phyloP scores from a whole-genome alignment of 768 basidiomycete species.

The Macrolepiota albuminosa region DNA sequence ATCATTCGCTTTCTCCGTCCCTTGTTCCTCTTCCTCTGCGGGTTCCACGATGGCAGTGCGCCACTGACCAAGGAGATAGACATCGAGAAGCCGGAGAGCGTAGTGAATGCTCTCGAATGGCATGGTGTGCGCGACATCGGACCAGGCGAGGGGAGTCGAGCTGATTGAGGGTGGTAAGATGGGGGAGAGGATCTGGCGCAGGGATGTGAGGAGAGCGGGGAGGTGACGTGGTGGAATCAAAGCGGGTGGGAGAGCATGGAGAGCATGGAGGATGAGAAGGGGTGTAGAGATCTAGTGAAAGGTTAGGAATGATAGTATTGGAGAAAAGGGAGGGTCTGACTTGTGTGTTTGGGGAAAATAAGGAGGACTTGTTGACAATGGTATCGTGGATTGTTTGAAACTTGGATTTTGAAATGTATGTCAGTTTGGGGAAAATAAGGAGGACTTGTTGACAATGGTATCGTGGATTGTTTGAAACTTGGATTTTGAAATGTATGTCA shows the following conservation, averaged over 20 bases:
- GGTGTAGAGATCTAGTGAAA: slow-evolving; percentile 44
- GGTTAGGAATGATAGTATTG: background rate
- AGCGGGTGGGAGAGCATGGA: slow-evolving; percentile 45
- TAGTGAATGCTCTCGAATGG: slow-evolving; percentile 46
- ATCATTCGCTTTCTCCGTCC: slow-evolving; percentile 6
- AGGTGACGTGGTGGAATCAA: slow-evolving; percentile 32
- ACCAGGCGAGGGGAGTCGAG: slow-evolving; percentile 30
- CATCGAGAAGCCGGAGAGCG: slow-evolving; percentile 57
- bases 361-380: slow-evolving; percentile 28
- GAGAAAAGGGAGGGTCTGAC: slow-evolving; percentile 22
- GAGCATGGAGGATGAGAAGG: slow-evolving; percentile 45
- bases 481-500: background rate
- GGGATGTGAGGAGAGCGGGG: slow-evolving; percentile 27
- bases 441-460: slow-evolving; percentile 29
- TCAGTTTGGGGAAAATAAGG: slow-evolving; percentile 27
- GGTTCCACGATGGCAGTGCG: slow-evolving; percentile 6
- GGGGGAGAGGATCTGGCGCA: slow-evolving; percentile 25
- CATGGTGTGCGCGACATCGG: slow-evolving; percentile 14
- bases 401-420: slow-evolving; percentile 18
- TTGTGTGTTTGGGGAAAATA: slow-evolving; percentile 28
- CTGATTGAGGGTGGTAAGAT: slow-evolving; percentile 33
- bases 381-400: slow-evolving; percentile 30
- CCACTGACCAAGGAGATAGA: slow-evolving; percentile 61
- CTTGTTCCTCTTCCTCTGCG: slow-evolving; percentile 9
- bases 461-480: slow-evolving; percentile 34